A percentile compares a stretch with the other conserved stretches of the same genome.
Conservation (phyloP, 2,329 filamentous ascomycete species). For the Cladosporium oxysporum region DNA sequence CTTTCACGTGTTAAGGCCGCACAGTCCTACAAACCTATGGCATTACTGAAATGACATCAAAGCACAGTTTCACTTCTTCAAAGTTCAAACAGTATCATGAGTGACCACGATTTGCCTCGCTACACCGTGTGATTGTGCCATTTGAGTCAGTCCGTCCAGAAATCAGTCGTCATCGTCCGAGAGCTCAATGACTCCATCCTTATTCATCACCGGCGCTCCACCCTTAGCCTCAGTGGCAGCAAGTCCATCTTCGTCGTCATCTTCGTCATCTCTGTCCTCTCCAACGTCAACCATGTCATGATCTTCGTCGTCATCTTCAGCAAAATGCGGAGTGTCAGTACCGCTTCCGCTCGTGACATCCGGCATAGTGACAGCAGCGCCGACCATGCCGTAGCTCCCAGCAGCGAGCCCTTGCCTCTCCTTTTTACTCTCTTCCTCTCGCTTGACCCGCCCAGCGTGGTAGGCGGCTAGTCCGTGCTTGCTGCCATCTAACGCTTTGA, state of each 20-base stretch:
- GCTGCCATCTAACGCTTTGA: constrained; percentile 34
- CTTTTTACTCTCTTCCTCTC: constrained; percentile 23
- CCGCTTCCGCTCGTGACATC: not conserved
- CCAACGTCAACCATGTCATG: constrained; percentile 6
- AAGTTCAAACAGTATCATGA: not conserved
- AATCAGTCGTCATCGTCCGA: not conserved
- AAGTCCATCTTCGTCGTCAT: not conserved
- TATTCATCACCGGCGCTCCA: not conserved
- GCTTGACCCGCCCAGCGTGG: constrained; percentile 27
- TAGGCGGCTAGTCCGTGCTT: constrained; percentile 30
- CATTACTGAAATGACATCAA: not conserved
- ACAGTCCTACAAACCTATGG: not conserved
- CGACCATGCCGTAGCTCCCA: constrained; percentile 17
- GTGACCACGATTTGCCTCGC: not conserved
- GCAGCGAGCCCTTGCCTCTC: constrained; percentile 21
- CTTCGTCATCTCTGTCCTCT: constrained; percentile 6
- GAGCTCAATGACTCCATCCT: constrained; percentile 3
- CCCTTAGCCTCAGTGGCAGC: not conserved
- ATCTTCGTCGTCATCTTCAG: constrained; percentile 6
- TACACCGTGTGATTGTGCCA: not conserved
- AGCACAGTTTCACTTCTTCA: not conserved
- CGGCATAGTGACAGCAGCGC: constrained; percentile 13
- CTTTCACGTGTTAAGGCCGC: not conserved
- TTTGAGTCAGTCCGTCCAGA: not conserved
- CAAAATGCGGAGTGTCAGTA: not conserved